phyloP scores from a whole-genome alignment of 305 asterid genomes.

The Fraxinus sp. region DNA sequence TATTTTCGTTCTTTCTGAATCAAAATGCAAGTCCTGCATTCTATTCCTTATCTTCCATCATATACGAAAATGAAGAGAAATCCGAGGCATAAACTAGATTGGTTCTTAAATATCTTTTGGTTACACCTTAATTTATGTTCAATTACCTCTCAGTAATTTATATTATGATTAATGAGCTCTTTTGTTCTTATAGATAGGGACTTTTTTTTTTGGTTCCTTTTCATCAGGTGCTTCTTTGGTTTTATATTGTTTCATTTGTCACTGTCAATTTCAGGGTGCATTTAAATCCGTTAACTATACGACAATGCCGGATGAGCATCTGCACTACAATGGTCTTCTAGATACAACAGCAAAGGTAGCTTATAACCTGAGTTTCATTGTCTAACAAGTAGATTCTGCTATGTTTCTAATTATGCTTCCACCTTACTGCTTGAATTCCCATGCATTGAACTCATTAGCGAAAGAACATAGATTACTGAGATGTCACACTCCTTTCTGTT shows the following conservation, averaged over 20 bases:
- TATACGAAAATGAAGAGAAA: neutral
- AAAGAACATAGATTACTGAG: neutral
- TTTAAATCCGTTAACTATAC: constrained; percentile 15
- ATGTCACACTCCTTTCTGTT: neutral
- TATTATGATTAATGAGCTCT: neutral
- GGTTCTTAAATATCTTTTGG: neutral
- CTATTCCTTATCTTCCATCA: neutral
- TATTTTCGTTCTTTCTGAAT: neutral
- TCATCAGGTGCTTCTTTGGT: neutral
- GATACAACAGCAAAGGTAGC: constrained; percentile 32
- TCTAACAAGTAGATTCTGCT: neutral
- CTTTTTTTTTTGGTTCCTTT: neutral
- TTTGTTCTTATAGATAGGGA: neutral
- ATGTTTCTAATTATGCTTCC: neutral
- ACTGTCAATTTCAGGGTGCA: constrained; percentile 21
- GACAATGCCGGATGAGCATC: constrained; percentile 37
- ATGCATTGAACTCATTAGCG: neutral
- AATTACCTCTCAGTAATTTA: neutral
- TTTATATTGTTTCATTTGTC: neutral
- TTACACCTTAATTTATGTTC: neutral
- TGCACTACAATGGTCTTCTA: constrained; percentile 30
- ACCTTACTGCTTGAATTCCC: neutral
- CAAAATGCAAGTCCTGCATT: neutral
- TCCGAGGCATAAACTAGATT: neutral
- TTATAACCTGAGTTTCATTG: neutral